Percentiles rank a stretch among this genome's conserved stretches.
Evolutionary conservation across 2,329 filamentous ascomycete species (phyloP).

Genomic region (Paramyrothecium sp.): DNA sequence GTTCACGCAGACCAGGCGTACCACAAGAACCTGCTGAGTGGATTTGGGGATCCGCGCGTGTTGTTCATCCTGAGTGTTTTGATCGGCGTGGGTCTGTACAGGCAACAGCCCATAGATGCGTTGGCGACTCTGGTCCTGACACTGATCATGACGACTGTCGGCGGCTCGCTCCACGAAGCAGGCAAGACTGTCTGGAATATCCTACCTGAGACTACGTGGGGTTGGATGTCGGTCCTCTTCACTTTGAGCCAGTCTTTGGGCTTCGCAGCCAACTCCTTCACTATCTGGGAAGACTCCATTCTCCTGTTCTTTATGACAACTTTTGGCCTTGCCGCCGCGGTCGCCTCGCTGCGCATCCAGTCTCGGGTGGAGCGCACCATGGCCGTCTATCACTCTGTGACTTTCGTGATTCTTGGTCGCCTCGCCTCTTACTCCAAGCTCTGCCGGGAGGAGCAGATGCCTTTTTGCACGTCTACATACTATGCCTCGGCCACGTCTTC

Average conservation of each 20-base stretch:
- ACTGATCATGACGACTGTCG: conserved; percentile 38
- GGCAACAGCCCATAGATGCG: conserved; percentile 28
- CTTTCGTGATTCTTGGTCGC: conserved; percentile 78
- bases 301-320: conserved; percentile 87
- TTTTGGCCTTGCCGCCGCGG: conserved; percentile 74
- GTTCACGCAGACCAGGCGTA: conserved; percentile 36
- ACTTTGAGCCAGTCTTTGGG: conserved; percentile 86
- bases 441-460: conserved; percentile 98
- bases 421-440: conserved; percentile 85
- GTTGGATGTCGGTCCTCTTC: conserved; percentile 80
- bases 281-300: conserved; percentile 97
- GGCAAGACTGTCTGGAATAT: conserved; percentile 49
- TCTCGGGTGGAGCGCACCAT: conserved; percentile 67
- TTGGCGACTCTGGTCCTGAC: conserved; percentile 37
- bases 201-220: conserved; percentile 77
- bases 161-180: conserved; percentile 38
- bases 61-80: conserved; percentile 26
- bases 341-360: conserved; percentile 73
- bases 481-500: conserved; percentile 91
- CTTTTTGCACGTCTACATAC: conserved; percentile 91
- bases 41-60: conserved; percentile 32
- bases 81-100: conserved; percentile 26
- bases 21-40: conserved; percentile 31
- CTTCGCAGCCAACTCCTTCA: conserved; percentile 97
- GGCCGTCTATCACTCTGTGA: conserved; percentile 79